Conservation (phyloP, 805 yeast genomes). For the Saccharomyces paradoxus region DNA sequence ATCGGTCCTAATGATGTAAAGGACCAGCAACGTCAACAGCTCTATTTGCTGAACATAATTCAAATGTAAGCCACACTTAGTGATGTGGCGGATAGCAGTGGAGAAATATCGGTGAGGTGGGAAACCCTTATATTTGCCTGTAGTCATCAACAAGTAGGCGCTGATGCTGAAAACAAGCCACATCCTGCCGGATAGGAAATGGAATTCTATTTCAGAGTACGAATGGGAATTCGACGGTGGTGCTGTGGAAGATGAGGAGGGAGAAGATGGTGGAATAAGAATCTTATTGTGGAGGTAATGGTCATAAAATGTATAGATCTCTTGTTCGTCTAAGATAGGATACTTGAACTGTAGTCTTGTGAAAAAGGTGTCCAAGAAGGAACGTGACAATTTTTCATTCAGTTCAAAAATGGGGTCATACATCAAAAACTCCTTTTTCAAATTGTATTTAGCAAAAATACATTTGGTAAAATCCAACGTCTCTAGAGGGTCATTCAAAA, state of each 20-base stretch:
- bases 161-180: slow-evolving; percentile 47
- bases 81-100: slow-evolving; percentile 49
- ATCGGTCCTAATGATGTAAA: slow-evolving; percentile 53
- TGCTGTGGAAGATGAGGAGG: not conserved
- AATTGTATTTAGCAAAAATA: slow-evolving; percentile 39
- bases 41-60: slow-evolving; percentile 43
- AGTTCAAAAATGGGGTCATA: slow-evolving; percentile 46
- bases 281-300: slow-evolving; percentile 38
- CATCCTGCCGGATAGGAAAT: slow-evolving; percentile 48
- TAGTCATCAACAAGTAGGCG: slow-evolving; percentile 45
- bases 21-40: slow-evolving; percentile 42
- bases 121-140: slow-evolving; percentile 49
- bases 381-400: slow-evolving; percentile 42
- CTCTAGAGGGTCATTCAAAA: slow-evolving; percentile 29
- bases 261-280: not conserved
- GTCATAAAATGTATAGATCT: slow-evolving; percentile 42
- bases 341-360: slow-evolving; percentile 48
- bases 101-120: slow-evolving; percentile 50
- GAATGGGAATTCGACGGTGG: slow-evolving; percentile 19
- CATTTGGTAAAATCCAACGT: slow-evolving; percentile 35
- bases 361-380: slow-evolving; percentile 48
- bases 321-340: slow-evolving; percentile 47
- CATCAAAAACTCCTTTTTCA: slow-evolving; percentile 36
- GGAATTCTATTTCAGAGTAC: slow-evolving; percentile 32
- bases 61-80: slow-evolving; percentile 36